Evolutionary conservation across 441 rosid genomes (phyloP).

Genomic region (Breynia disticha): DNA sequence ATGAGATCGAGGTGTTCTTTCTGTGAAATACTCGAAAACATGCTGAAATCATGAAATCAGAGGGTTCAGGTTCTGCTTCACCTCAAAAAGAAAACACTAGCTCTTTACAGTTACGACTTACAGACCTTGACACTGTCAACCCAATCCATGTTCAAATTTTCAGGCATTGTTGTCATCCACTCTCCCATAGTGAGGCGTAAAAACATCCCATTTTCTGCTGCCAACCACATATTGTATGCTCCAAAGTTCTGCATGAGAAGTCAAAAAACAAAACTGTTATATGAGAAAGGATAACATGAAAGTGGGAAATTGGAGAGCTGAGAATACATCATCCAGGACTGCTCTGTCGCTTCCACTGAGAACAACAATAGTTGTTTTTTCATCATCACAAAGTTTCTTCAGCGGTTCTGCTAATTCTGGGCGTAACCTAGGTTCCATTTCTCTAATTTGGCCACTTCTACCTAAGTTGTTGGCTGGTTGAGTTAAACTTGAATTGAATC

Average conservation of each 20-base stretch:
- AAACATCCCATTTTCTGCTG: conserved; percentile 85
- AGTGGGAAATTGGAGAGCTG: conserved; percentile 6
- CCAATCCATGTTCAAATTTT: conserved; percentile 73
- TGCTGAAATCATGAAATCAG: conserved; percentile 53
- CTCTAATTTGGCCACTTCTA: conserved; percentile 60
- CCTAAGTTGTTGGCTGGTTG: conserved; percentile 45
- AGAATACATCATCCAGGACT: conserved; percentile 49
- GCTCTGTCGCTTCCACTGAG: conserved; percentile 69
- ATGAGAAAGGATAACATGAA: conserved; percentile 2
- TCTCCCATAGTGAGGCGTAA: conserved; percentile 49
- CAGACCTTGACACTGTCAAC: conserved; percentile 70
- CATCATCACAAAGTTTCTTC: conserved; percentile 47
- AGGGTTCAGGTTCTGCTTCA: conserved; percentile 16
- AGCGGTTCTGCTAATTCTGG: conserved; percentile 48
- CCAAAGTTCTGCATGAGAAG: conserved; percentile 48
- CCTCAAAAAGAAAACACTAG: conserved; percentile 7
- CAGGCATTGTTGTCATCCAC: conserved; percentile 92
- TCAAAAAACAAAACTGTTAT: conserved; percentile 7
- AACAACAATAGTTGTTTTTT: conserved; percentile 45
- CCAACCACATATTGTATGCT: conserved; percentile 65
- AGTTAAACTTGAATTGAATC: conserved; percentile 59
- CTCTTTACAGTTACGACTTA: conserved; percentile 1
- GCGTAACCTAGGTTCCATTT: conserved; percentile 55
- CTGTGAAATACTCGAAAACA: conserved; percentile 75
- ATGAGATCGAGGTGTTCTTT: conserved; percentile 74